phyloP scores from a whole-genome alignment of 169 alveolate species.

The Theileria sp. region DNA sequence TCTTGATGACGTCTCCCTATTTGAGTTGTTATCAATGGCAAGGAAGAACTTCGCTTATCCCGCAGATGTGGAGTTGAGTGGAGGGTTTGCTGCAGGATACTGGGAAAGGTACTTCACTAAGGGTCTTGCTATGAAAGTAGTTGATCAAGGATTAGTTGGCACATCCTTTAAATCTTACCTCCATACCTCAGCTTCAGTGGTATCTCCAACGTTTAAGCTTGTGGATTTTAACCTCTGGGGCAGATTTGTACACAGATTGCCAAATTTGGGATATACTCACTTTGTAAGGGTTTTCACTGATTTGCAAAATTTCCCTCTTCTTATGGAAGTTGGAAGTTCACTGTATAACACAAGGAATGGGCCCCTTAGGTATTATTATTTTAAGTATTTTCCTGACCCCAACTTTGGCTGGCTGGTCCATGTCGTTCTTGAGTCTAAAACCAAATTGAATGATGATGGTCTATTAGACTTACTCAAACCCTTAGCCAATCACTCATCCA shows the following conservation, averaged over 20 bases:
- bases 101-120: slow-evolving; percentile 4
- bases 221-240: slow-evolving; percentile 1
- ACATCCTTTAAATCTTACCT: neutral
- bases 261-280: neutral
- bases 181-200: slow-evolving; percentile 1
- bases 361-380: neutral
- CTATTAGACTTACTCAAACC: neutral
- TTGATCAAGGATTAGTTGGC: neutral
- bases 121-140: slow-evolving; percentile 1
- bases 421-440: neutral
- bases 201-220: neutral
- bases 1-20: neutral
- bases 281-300: neutral
- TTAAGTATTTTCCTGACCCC: neutral
- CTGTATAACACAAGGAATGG: neutral
- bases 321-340: slow-evolving; percentile 7
- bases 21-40: neutral
- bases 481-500: neutral
- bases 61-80: slow-evolving; percentile 1
- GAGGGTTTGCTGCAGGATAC: neutral
- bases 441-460: neutral
- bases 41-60: neutral
- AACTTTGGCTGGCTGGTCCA: neutral
- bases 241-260: neutral
- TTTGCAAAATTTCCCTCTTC: slow-evolving; percentile 4